Percentiles rank a stretch among this genome's conserved stretches.
Conservation (phyloP, 2,329 filamentous ascomycete species). For the Ophiosphaerella narmari region DNA sequence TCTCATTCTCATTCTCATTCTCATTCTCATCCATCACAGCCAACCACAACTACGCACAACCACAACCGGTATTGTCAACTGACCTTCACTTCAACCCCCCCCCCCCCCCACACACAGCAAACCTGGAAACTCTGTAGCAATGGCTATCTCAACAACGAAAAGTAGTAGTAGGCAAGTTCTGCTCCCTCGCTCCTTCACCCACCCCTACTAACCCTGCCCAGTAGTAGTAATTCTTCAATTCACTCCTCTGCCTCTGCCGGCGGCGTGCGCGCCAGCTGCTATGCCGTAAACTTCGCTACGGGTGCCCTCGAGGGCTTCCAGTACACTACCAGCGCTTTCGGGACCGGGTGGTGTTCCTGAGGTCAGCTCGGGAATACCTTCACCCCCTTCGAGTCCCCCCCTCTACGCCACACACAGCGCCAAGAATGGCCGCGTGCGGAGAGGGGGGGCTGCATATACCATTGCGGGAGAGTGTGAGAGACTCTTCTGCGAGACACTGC, state of each 20-base stretch:
- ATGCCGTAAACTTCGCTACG: constrained; percentile 71
- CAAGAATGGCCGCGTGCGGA: constrained; percentile 45
- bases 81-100: neutral
- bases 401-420: constrained; percentile 69
- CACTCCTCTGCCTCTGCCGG: constrained; percentile 63
- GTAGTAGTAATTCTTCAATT: constrained; percentile 56
- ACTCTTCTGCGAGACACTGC: constrained; percentile 98
- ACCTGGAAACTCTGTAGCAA: constrained; percentile 58
- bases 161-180: constrained; percentile 57
- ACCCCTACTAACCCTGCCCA: constrained; percentile 61
- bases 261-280: constrained; percentile 90
- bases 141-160: constrained; percentile 72
- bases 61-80: neutral
- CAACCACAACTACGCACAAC: too few species aligned
- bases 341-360: constrained; percentile 53
- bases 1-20: too few species aligned
- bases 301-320: constrained; percentile 59
- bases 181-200: neutral
- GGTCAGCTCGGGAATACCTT: constrained; percentile 69
- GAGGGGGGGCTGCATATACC: constrained; percentile 91
- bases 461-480: constrained; percentile 99
- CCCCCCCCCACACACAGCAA: constrained; percentile 26
- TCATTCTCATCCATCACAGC: too few species aligned
- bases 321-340: constrained; percentile 78
- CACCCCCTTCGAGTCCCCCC: constrained; percentile 86